Base-by-base conservation (phyloP, 2,329 filamentous ascomycete genomes). In the Byssothecium circinans region DNA sequence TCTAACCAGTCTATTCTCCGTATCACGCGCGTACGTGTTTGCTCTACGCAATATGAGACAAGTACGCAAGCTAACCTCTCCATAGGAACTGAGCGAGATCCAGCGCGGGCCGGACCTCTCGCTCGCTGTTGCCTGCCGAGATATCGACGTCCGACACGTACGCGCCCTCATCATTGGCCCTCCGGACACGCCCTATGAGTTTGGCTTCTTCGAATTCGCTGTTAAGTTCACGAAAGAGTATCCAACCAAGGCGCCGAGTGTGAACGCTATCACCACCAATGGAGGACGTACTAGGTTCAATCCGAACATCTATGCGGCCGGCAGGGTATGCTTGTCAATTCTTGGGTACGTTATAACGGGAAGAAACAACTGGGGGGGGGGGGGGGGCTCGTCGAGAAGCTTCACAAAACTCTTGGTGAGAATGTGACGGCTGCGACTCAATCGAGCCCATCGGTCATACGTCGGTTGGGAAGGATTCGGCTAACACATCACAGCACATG, bases 281-380 rank as follows among this genome's bases (percentile, higher is more conserved):
- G 78, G 80, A n/a, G 92, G 92, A 10, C 80, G 86, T 49, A 91
- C 87, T 65, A 85, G 94, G 7, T 97, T 97, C 77, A 96, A 96
- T 64, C 94, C 94, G 3, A 99, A 99, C 66, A 96, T 99, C 52
- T 99, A 99, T 67, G 80, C 91, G 1, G 83, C 77, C 41, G 94
- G 94, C 40, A 95, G 92, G 73, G 91, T 99, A 47, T 99, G 94
- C 75, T 73, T 99, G 83, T 95, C 90, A 6, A 95, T 95, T 62
- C 76, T 95, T 30, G 90, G 91, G 87, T 94, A 84, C 60, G 29
- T 32, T 14, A 12, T 25, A 25, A 6, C 6, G 6, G 10, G 23
- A 25, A 25, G 10, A 6, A 32, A 32, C 29, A 32, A 32, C 12
- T 14, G 7, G 25, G 25, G 6, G 7, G 6, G 6, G 6, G 25